Percentiles rank a stretch among this genome's conserved stretches.
These are phyloP conservation scores for Dactylonectria estremocensis DNA, from an alignment of 2,329 filamentous ascomycete species.

Conservation along the genomic window DNA sequence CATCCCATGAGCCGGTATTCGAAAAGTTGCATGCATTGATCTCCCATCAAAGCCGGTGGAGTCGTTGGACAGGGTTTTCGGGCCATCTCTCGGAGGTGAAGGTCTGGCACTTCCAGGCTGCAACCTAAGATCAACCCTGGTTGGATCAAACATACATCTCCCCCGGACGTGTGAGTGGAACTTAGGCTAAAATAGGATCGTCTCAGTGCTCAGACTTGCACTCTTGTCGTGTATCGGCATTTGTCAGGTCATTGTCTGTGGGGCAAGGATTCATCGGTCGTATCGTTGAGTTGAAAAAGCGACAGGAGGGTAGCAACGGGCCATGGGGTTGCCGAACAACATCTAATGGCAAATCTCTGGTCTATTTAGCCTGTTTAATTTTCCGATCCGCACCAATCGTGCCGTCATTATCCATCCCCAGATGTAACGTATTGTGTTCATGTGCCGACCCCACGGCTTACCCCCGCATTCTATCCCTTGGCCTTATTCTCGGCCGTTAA, in stretches of 20 bases:
- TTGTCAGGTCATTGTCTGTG: not conserved
- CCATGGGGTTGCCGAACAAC: not conserved
- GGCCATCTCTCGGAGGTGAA: not conserved
- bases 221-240: not conserved
- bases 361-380: slow-evolving; percentile 15
- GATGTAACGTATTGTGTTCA: not conserved
- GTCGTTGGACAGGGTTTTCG: not conserved
- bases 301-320: not conserved
- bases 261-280: not conserved
- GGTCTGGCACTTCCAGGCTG: not conserved
- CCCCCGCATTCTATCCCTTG: not conserved
- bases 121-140: not conserved
- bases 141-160: not conserved
- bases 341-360: not conserved
- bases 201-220: not conserved
- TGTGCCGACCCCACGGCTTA: slow-evolving; percentile 5
- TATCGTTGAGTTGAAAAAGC: not conserved
- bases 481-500: not conserved
- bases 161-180: not conserved
- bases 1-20: not conserved
- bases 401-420: not conserved
- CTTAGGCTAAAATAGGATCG: slow-evolving; percentile 1
- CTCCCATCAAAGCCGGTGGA: not conserved
- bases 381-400: slow-evolving; percentile 17
- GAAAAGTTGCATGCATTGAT: not conserved